phyloP scores from a whole-genome alignment of 2,329 filamentous ascomycete species.

The Sarocladium oryzae region DNA sequence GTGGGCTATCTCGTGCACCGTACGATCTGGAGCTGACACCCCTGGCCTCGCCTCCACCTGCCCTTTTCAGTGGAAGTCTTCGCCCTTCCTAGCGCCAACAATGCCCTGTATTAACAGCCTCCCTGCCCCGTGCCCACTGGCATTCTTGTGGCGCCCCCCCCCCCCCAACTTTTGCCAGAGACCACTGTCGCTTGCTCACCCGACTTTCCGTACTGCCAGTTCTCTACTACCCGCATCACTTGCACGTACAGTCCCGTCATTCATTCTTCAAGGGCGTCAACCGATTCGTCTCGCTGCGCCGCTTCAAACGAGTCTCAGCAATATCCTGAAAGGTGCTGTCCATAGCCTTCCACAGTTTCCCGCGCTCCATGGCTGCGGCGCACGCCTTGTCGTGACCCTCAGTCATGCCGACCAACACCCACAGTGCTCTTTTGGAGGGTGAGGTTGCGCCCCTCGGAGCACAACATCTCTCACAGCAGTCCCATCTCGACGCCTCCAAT shows the following conservation, averaged over 20 bases:
- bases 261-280: too few relatives aligned
- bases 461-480: conserved; percentile 13
- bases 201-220: background rate
- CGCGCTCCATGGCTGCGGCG: conserved; percentile 27
- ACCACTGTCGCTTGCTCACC: background rate
- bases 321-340: too few relatives aligned
- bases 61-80: background rate
- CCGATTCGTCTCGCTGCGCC: too few relatives aligned
- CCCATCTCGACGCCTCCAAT: conserved; percentile 9
- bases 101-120: background rate
- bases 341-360: conserved; percentile 7
- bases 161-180: background rate
- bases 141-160: background rate
- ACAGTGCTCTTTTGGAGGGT: conserved; percentile 37
- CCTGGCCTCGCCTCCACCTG: conserved; percentile 1
- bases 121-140: background rate
- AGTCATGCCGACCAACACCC: conserved; percentile 51
- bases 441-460: conserved; percentile 23
- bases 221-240: background rate
- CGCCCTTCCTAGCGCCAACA: background rate
- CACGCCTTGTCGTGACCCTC: conserved; percentile 29
- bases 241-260: background rate
- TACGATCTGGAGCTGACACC: too few relatives aligned
- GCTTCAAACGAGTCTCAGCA: too few relatives aligned
- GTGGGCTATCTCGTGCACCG: too few relatives aligned